These are phyloP conservation scores for Jimgerdemannia flammicorona DNA, from an alignment of 192 early-diverging fungal genomes.

Conservation along the genomic window DNA sequence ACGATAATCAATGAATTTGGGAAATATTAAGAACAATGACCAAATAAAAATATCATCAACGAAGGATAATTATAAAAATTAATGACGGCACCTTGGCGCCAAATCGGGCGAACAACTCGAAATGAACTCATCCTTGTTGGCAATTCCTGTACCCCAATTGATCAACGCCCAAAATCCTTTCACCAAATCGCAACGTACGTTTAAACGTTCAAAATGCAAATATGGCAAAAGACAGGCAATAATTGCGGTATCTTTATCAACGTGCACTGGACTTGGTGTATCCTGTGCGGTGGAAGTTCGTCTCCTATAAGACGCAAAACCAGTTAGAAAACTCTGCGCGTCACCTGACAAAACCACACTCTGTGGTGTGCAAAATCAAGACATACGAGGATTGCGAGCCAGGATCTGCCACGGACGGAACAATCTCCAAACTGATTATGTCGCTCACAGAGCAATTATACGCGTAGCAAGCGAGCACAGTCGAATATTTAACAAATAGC, in stretches of 20 bases:
- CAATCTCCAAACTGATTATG: conserved; percentile 31
- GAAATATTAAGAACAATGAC: too few species aligned
- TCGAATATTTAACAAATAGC: conserved; percentile 39
- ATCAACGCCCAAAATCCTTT: conserved; percentile 38
- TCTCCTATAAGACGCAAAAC: conserved; percentile 1
- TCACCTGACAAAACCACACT: neutral
- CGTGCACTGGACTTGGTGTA: conserved; percentile 12
- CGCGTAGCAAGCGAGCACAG: conserved; percentile 33
- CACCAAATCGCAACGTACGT: conserved; percentile 38
- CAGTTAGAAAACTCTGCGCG: neutral
- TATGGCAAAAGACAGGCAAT: conserved; percentile 32
- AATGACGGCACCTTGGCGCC: conserved; percentile 28
- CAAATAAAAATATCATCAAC: too few species aligned
- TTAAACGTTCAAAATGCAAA: conserved; percentile 29
- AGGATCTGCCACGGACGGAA: conserved; percentile 21
- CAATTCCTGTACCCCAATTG: conserved; percentile 34
- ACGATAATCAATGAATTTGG: neutral
- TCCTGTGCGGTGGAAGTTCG: conserved; percentile 16
- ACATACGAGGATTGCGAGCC: conserved; percentile 19
- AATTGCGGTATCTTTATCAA: conserved; percentile 22
- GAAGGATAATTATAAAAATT: neutral
- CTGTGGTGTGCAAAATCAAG: neutral
- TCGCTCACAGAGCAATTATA: conserved; percentile 35
- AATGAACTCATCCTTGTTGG: conserved; percentile 43
- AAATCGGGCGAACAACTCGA: conserved; percentile 40